Conservation (phyloP, 1,284 basidiomycete species). For the Cutaneotrichosporon daszewskae region DNA sequence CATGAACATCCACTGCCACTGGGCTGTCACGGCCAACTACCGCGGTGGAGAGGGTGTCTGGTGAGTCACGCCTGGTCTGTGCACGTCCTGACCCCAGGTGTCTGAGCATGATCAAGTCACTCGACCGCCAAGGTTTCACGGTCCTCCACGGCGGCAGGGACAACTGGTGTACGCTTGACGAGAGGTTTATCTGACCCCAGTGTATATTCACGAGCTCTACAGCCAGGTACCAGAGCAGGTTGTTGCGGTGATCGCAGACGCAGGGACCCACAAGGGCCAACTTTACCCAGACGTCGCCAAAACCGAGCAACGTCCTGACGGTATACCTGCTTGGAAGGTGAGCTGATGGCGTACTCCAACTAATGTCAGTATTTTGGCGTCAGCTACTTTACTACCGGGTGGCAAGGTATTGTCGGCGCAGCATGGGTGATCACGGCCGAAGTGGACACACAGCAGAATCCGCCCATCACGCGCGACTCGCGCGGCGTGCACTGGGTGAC, state of each 20-base stretch:
- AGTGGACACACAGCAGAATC: too few species aligned
- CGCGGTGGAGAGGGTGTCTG: constrained; percentile 14
- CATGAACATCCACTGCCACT: constrained; percentile 9
- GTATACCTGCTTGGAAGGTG: constrained; percentile 30
- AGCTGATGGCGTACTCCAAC: neutral
- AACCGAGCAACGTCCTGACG: constrained; percentile 8
- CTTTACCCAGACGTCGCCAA: too few species aligned
- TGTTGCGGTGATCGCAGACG: constrained; percentile 16
- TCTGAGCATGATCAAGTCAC: constrained; percentile 6
- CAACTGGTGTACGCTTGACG: constrained; percentile 10
- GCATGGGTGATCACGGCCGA: too few species aligned
- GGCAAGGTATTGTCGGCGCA: constrained; percentile 14
- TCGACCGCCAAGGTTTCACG: constrained; percentile 23
- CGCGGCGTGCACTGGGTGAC: too few species aligned
- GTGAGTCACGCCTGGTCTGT: neutral
- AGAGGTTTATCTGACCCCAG: neutral
- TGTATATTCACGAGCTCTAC: constrained; percentile 23
- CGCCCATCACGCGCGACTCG: too few species aligned
- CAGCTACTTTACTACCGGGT: constrained; percentile 18
- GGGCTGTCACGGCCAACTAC: constrained; percentile 8
- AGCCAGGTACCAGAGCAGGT: constrained; percentile 23
- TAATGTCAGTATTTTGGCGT: constrained; percentile 20
- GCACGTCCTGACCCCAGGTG: constrained; percentile 6
- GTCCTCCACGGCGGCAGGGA: constrained; percentile 18
- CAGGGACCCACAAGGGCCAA: too few species aligned